Base-by-base conservation (phyloP, 495 filamentous ascomycete species). In the Parathielavia appendiculata region DNA sequence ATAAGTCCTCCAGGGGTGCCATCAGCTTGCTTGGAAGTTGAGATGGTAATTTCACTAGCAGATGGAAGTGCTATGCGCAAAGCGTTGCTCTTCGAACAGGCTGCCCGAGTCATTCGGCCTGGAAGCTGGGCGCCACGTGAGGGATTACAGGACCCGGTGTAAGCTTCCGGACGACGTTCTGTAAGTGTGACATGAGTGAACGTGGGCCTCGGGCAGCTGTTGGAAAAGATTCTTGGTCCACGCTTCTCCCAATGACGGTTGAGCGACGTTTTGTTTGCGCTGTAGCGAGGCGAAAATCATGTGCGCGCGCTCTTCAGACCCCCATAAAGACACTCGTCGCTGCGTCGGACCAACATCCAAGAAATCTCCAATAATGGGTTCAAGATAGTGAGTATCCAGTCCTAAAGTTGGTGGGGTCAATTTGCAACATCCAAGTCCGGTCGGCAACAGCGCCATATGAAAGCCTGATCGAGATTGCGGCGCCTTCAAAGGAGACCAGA, bases 51-150 rank as follows among this genome's bases (percentile, higher is more conserved):
- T 30, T 60, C 43, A 9, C 11, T 55, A 0, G 55, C 58, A 16
- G 59, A 59, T 16, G 58, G 44, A 4, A 69, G 58, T 16, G 58
- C 60, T 34, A 46, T 52, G 52, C 57, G 63, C 36, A 67, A 56
- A 16, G 61, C 62, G n/a, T 43, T 56, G 44, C 62, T 62, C 53
- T 61, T 32, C 52, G 5, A 58, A 26, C 14, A 57, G 26, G 38
- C 57, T 45, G 0, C 26, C 46, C 4, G 16, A 1, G 2, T 51
- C 46, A 23, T 35, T 30, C 39, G 10, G 39, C n/a, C n/a, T 40
- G 36, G 10, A 39, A 32, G 20, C 6, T 19, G 16, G 13, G 10
- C 13, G 12, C 30, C 13, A 46, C 7, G 17, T 17, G 39, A 35
- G 41, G 23, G 17, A 23, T 19, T 20, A 11, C 4, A 2, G 26